Conservation (phyloP, 805 yeast genomes). For the Torulaspora maleeae region DNA sequence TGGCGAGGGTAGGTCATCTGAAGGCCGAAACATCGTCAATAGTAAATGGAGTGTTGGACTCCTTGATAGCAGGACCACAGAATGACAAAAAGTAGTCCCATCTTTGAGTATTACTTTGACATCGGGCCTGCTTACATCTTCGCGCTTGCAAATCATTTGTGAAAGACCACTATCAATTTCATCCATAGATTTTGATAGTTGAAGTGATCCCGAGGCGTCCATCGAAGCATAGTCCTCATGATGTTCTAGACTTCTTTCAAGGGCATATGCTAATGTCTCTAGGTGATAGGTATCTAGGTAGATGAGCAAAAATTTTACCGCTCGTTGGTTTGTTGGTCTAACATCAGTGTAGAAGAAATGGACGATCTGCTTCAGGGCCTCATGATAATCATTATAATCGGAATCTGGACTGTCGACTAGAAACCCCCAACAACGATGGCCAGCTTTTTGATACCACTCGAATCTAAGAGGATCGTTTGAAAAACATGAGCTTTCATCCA, state of each 20-base stretch:
- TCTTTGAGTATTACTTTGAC: constrained; percentile 45
- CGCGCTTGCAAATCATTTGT: not conserved
- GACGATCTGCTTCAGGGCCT: constrained; percentile 10
- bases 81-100: constrained; percentile 44
- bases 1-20: not conserved
- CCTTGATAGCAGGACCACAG: constrained; percentile 50
- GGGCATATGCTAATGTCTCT: constrained; percentile 12
- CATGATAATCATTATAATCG: not conserved
- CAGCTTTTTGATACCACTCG: not conserved
- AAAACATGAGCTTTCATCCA: not conserved
- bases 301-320: constrained; percentile 12
- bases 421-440: not conserved
- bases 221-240: not conserved
- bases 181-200: too few species aligned
- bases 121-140: constrained; percentile 33
- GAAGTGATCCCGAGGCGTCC: not conserved
- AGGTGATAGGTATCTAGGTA: constrained; percentile 21
- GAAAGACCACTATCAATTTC: too few species aligned
- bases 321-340: constrained; percentile 14
- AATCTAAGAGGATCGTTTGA: constrained; percentile 8
- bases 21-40: constrained; percentile 52
- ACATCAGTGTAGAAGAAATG: constrained; percentile 30
- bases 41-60: constrained; percentile 60
- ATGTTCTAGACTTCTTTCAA: constrained; percentile 1
- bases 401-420: not conserved